Percentiles rank a stretch among this genome's conserved stretches.
Evolutionary conservation across 2,329 filamentous ascomycete genomes (phyloP).

Genomic region (Pezicula radicicola): DNA sequence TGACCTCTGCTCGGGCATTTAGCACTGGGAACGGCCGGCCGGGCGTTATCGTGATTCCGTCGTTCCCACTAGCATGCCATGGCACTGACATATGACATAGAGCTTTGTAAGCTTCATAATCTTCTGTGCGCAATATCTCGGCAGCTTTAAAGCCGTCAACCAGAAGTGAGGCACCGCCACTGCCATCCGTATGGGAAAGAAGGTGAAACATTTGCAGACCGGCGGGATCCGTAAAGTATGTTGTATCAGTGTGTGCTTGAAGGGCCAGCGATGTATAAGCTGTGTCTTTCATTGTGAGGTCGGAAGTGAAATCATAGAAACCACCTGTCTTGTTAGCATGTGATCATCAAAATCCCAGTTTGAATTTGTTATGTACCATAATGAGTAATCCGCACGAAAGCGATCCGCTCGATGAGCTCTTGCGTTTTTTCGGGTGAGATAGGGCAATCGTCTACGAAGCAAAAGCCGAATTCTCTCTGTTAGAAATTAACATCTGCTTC

Average conservation of each 20-base stretch:
- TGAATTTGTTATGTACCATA: constrained; percentile 58
- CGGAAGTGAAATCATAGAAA: constrained; percentile 85
- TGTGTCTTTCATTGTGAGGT: constrained; percentile 83
- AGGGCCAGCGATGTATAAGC: constrained; percentile 87
- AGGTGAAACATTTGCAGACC: constrained; percentile 92
- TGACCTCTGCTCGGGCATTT: constrained; percentile 46
- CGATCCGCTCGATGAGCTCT: constrained; percentile 73
- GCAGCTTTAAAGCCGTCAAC: constrained; percentile 85
- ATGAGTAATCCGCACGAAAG: constrained; percentile 85
- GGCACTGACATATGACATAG: constrained; percentile 59
- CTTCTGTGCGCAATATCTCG: constrained; percentile 49
- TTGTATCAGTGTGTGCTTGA: constrained; percentile 87
- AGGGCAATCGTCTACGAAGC: constrained; percentile 71
- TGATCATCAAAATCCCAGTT: constrained; percentile 8
- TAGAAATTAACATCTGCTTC: constrained; percentile 11
- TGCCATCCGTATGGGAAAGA: constrained; percentile 69
- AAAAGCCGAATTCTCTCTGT: constrained; percentile 70
- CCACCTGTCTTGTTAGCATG: constrained; percentile 39
- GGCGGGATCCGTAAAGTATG: constrained; percentile 91
- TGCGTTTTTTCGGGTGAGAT: constrained; percentile 68
- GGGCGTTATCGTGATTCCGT: constrained; percentile 77
- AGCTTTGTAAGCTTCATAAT: constrained; percentile 51
- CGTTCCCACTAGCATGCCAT: constrained; percentile 84
- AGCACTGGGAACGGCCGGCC: constrained; percentile 70
- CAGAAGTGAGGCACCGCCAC: constrained; percentile 75